Evolutionary conservation across 176 grass and related monocot genomes (phyloP), one percentile per base, ranked within the genome.

Genomic region (Triticum monococcum): DNA sequence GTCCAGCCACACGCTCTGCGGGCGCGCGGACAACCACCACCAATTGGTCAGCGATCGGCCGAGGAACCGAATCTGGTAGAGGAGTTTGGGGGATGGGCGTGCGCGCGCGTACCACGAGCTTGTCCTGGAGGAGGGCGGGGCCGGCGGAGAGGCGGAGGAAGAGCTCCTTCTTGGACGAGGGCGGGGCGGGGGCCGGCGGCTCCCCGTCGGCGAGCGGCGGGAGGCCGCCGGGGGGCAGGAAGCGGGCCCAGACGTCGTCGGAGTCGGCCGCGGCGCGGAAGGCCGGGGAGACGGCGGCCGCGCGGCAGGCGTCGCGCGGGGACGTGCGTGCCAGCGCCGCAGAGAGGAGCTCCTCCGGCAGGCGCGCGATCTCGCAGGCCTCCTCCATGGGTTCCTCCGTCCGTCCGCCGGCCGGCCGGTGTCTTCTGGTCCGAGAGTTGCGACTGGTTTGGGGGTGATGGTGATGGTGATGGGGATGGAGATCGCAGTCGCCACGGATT

Each of bases 261-360:
- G 95, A 92, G 30, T 80, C 89, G 2, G 92, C 86, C 1, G 92
- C 88, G 38, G 80, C n/a, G 45, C 66, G 88, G 88, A 97, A 94
- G 75, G 73, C 66, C 18, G 72, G 56, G 7, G 86, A 97, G 14
- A 86, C 90, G 2, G 86, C 86, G 9, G 90, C 69, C 2, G 72
- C 71, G 4, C 88, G 86, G 83, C 79, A 88, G 17, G 90, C 90
- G 18, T 97, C 92, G 3, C 77, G 88, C 14, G 92, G 88, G 14
- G 80, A 2, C 12, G 95, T 89, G 48, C 48, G 81, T 8, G 90
- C 79, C 33, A 97, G 50, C 66, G 54, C 74, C 45, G 80, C 80
- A 28, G 85, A 78, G 37, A 98, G 31, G 89, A 93, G 89, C 40
- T 86, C 91, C 79, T 91, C 87, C 64, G 90, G 92, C 25, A 93